phyloP scores from a whole-genome alignment of 129 eudicot species.

The Logfia minima region DNA sequence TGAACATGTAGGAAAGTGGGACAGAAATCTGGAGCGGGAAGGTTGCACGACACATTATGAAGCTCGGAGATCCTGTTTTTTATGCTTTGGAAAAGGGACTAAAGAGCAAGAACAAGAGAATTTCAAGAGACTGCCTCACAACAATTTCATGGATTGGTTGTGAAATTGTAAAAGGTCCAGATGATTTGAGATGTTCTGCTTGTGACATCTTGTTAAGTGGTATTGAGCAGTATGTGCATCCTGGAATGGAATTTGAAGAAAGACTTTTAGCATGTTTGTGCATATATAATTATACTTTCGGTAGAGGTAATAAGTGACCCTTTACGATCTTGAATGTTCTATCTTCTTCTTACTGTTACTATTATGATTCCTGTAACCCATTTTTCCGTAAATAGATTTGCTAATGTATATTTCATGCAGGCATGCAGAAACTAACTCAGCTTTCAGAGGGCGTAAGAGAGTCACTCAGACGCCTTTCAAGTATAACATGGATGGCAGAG shows the following conservation, averaged over 20 bases:
- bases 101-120: slow-evolving; percentile 58
- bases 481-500: slow-evolving; percentile 84
- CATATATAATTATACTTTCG: slow-evolving; percentile 74
- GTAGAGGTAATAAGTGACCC: slow-evolving; percentile 52
- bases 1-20: slow-evolving; percentile 53
- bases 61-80: slow-evolving; percentile 52
- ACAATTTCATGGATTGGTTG: slow-evolving; percentile 81
- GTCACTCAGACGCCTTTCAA: slow-evolving; percentile 76
- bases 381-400: not conserved
- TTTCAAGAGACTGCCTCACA: slow-evolving; percentile 59
- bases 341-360: not conserved
- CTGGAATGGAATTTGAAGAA: slow-evolving; percentile 81
- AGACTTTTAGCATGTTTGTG: slow-evolving; percentile 79
- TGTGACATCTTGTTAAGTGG: slow-evolving; percentile 61
- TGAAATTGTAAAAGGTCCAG: slow-evolving; percentile 55
- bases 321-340: not conserved
- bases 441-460: slow-evolving; percentile 85
- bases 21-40: slow-evolving; percentile 62
- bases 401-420: slow-evolving; percentile 41
- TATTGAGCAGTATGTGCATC: slow-evolving; percentile 73
- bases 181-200: slow-evolving; percentile 63
- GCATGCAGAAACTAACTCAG: slow-evolving; percentile 73
- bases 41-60: slow-evolving; percentile 51
- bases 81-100: slow-evolving; percentile 63
- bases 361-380: not conserved